phyloP scores from a whole-genome alignment of 768 basidiomycete genomes.

The Strobilomyces dryophilus region DNA sequence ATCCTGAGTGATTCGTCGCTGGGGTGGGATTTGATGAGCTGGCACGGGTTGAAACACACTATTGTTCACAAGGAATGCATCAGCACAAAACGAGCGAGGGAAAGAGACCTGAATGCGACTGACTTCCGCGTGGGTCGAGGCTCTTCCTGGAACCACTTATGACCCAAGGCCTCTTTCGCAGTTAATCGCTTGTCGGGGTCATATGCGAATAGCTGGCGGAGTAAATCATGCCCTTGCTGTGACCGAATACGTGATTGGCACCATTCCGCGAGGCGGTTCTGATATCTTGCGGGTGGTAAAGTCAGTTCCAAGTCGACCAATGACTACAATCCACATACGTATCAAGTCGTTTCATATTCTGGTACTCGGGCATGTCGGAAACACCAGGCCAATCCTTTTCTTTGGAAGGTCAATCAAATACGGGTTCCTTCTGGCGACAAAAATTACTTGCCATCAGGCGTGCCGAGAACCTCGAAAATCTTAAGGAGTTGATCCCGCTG shows the following conservation, averaged over 20 bases:
- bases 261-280: slow-evolving; percentile 69
- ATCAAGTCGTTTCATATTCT: slow-evolving; percentile 76
- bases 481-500: slow-evolving; percentile 92
- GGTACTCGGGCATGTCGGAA: slow-evolving; percentile 83
- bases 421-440: neutral
- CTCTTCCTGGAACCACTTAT: slow-evolving; percentile 92
- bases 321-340: slow-evolving; percentile 40
- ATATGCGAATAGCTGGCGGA: slow-evolving; percentile 83
- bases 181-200: slow-evolving; percentile 86
- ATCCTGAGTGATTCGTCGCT: slow-evolving; percentile 86
- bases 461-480: slow-evolving; percentile 94
- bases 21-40: slow-evolving; percentile 72
- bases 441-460: slow-evolving; percentile 60
- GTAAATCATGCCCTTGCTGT: slow-evolving; percentile 70
- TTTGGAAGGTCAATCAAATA: slow-evolving; percentile 28
- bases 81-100: neutral
- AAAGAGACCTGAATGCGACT: slow-evolving; percentile 26
- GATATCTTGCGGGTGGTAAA: slow-evolving; percentile 41
- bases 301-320: neutral
- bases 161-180: slow-evolving; percentile 74
- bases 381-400: slow-evolving; percentile 88
- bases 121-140: slow-evolving; percentile 84
- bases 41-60: slow-evolving; percentile 74
- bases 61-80: slow-evolving; percentile 2
- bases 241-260: slow-evolving; percentile 61